phyloP scores from a whole-genome alignment of 2,329 filamentous ascomycete genomes.

The Cladorrhinum sp. region DNA sequence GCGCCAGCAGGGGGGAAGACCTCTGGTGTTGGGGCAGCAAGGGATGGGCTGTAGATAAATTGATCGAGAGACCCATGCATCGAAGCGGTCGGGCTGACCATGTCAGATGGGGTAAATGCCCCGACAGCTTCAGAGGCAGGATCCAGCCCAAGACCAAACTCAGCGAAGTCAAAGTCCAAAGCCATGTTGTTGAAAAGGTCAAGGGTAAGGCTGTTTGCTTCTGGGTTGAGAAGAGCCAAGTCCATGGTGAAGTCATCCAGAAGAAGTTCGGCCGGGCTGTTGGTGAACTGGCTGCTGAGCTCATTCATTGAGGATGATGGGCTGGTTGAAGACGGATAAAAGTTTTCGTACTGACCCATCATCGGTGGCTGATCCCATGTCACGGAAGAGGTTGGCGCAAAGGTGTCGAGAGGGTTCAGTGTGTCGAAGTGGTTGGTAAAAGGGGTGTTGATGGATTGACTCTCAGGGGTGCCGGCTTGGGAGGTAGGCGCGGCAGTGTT shows the following conservation, averaged over 20 bases:
- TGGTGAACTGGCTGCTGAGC: background rate
- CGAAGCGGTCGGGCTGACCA: background rate
- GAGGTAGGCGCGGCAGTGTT: slow-evolving; percentile 3
- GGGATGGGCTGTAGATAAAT: background rate
- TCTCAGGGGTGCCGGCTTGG: background rate
- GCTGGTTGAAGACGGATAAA: background rate
- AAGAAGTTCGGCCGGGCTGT: slow-evolving; percentile 8
- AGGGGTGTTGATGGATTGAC: background rate
- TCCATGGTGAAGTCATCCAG: slow-evolving; percentile 13
- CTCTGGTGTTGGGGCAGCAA: background rate
- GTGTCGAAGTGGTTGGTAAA: background rate
- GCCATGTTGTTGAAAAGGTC: background rate
- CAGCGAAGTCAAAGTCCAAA: background rate
- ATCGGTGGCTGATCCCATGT: background rate
- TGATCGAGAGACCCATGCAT: background rate
- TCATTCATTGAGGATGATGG: slow-evolving; percentile 6
- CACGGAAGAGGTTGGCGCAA: background rate
- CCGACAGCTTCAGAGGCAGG: background rate
- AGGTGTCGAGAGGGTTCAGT: background rate
- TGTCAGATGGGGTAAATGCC: background rate
- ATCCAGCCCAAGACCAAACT: background rate
- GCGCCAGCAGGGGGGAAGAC: background rate
- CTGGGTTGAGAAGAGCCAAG: background rate
- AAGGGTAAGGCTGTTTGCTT: background rate
- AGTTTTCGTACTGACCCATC: background rate